These are phyloP conservation scores for Nemania abortiva DNA, from an alignment of 2,329 filamentous ascomycete species.

Conservation along the genomic window DNA sequence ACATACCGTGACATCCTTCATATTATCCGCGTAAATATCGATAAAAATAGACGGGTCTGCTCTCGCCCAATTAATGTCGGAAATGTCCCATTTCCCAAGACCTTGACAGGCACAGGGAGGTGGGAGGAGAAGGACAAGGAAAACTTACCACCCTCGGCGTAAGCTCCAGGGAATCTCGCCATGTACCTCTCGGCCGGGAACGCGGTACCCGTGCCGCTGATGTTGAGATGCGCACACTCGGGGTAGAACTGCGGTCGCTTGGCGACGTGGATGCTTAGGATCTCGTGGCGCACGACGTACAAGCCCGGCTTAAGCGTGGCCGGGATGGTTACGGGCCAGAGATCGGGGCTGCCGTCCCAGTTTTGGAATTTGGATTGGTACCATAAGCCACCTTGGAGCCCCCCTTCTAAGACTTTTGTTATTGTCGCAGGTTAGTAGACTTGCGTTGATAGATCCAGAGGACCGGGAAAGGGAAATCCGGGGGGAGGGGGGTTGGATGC, in stretches of 20 bases:
- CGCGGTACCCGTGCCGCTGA: slow-evolving; percentile 49
- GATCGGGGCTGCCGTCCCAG: slow-evolving; percentile 54
- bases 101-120: background rate
- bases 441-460: background rate
- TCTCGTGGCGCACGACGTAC: slow-evolving; percentile 66
- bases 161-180: slow-evolving; percentile 54
- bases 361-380: slow-evolving; percentile 56
- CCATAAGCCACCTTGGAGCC: slow-evolving; percentile 54
- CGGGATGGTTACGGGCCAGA: slow-evolving; percentile 62
- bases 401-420: slow-evolving; percentile 49
- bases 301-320: slow-evolving; percentile 58
- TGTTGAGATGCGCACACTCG: slow-evolving; percentile 55
- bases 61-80: slow-evolving; percentile 18
- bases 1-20: slow-evolving; percentile 51
- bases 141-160: slow-evolving; percentile 52
- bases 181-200: slow-evolving; percentile 49
- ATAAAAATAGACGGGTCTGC: slow-evolving; percentile 55
- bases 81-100: background rate
- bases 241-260: slow-evolving; percentile 61
- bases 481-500: background rate
- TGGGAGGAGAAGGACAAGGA: background rate
- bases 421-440: background rate
- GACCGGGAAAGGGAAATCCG: background rate
- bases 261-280: slow-evolving; percentile 63
- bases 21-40: slow-evolving; percentile 54